phyloP scores from a whole-genome alignment of 345 rosid species.

The Odontarrhena argentea region DNA sequence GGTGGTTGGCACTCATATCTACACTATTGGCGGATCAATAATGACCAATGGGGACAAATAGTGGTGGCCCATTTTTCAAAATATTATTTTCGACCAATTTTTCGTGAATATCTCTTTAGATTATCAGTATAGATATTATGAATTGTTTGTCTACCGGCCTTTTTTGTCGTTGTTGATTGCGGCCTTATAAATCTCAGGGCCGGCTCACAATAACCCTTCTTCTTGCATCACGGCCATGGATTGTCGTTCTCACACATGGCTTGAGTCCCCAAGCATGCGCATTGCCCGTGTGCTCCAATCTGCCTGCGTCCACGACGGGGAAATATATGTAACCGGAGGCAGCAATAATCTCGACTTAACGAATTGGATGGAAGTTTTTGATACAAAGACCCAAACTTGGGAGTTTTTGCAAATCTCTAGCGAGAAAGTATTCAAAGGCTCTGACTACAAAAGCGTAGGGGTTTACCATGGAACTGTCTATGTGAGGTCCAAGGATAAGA shows the following conservation, averaged over 20 bases:
- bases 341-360: conserved; percentile 48
- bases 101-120: too few relatives aligned
- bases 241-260: conserved; percentile 61
- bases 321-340: conserved; percentile 70
- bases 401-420: conserved; percentile 3
- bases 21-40: conserved; percentile 58
- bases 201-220: conserved; percentile 45
- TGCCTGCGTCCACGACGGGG: conserved; percentile 50
- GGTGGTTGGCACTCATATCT: conserved; percentile 49
- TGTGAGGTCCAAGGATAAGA: background rate
- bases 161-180: too few relatives aligned
- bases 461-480: background rate
- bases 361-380: conserved; percentile 72
- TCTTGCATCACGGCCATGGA: conserved; percentile 61
- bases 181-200: too few relatives aligned
- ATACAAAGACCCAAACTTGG: conserved; percentile 47
- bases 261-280: conserved; percentile 51
- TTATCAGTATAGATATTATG: too few relatives aligned
- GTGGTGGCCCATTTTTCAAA: too few relatives aligned
- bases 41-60: background rate
- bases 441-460: background rate
- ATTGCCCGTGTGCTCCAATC: conserved; percentile 52
- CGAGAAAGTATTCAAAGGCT: conserved; percentile 13
- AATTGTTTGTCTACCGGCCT: too few relatives aligned
- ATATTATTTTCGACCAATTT: too few relatives aligned